phyloP scores from a whole-genome alignment of 495 filamentous ascomycete species.

The Neurospora terricola region DNA sequence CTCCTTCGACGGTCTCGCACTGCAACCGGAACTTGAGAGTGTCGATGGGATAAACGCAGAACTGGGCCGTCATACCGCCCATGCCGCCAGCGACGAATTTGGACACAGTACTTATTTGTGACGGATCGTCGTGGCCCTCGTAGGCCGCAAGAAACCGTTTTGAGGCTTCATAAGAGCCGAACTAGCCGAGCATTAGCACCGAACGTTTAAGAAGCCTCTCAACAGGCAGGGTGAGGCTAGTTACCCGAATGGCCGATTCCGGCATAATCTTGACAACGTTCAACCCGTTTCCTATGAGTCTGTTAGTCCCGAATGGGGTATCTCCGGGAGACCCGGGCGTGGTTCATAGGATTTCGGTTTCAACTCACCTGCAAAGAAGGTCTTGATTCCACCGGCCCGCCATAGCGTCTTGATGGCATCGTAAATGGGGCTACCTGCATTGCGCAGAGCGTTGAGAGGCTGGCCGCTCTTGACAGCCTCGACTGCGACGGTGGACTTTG shows the following conservation, averaged over 20 bases:
- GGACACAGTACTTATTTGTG: constrained; percentile 65
- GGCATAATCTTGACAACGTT: constrained; percentile 98
- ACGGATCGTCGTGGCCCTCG: constrained; percentile 81
- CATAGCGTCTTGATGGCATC: constrained; percentile 68
- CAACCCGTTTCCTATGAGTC: constrained; percentile 73
- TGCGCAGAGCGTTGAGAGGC: constrained; percentile 53
- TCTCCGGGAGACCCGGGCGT: background rate
- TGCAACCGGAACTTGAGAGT: constrained; percentile 95
- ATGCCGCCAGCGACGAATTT: constrained; percentile 87
- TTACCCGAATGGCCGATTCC: constrained; percentile 78
- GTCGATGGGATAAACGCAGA: constrained; percentile 92
- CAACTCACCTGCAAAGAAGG: constrained; percentile 82
- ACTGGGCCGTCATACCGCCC: constrained; percentile 90
- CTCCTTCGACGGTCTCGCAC: constrained; percentile 82
- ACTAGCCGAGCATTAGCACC: constrained; percentile 33
- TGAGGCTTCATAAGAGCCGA: constrained; percentile 91
- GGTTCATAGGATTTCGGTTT: background rate
- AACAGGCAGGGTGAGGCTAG: constrained; percentile 1
- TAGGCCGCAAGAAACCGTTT: constrained; percentile 78
- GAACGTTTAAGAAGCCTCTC: background rate
- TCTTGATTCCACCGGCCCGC: constrained; percentile 78
- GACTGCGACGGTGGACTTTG: constrained; percentile 44
- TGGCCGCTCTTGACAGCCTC: constrained; percentile 63
- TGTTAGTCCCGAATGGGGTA: constrained; percentile 18
- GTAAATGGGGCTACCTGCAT: constrained; percentile 55